Base-by-base conservation (phyloP, 106 monocot genomes). In the Allium cepa region DNA sequence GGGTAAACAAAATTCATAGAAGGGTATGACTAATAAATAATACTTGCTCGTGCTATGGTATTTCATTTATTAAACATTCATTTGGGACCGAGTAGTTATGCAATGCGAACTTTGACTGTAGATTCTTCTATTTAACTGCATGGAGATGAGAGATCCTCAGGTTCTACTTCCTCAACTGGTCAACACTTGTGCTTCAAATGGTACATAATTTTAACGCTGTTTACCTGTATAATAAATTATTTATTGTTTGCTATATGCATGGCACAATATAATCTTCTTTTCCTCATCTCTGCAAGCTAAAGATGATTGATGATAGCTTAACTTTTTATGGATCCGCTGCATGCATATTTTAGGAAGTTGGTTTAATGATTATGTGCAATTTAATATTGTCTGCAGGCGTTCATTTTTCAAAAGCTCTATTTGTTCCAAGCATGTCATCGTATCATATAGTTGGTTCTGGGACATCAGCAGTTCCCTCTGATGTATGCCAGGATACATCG, bases 41-140 rank as follows among this genome's bases (percentile, higher is more conserved):
- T 36, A 36, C 36, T 5, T 36, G 36, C 36, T 36, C 36, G 36
- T 36, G 36, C 36, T 5, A 36, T 2, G 36, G 36, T 36, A 36
- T 36, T 36, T 36, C 36, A 36, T 36, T 22, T 36, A 5, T 36
- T 36, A 36, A 36, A 36, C 36, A 36, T 36, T 36, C 3, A 1
- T 36, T 1, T 36, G 36, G 36, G 36, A 36, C 3, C 3, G 36
- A 36, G 36, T 36, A 36, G 36, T 36, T 62, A 72, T 50, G 60
- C 53, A 17, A 60, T 56, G 26, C 16, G 17, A 53, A 27, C 26
- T 56, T 2, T 62, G 63, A 66, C 10, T 75, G 52, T 78, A 96
- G 95, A 82, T 96, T 69, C 84, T 96, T 72, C 51, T 96, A 51
- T 96, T 96, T 70, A 96, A 96, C 73, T 96, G 95, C 86, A 96